phyloP scores from a whole-genome alignment of 148 eudicot genomes.

The Oxyria digyna region DNA sequence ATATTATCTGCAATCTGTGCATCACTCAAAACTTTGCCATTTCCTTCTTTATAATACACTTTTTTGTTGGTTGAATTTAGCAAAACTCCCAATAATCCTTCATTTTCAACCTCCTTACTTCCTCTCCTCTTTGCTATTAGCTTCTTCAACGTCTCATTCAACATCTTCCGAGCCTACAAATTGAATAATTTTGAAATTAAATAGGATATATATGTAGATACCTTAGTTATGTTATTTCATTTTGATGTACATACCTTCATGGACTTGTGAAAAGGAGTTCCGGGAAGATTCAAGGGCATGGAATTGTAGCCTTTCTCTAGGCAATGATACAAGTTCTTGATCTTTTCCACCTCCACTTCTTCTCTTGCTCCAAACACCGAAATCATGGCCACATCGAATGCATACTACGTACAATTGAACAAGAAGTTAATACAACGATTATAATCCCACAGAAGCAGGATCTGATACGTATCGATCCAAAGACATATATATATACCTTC shows the following conservation, averaged over 20 bases:
- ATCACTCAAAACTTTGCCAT: constrained; percentile 22
- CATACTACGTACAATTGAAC: constrained; percentile 35
- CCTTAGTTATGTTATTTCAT: not conserved
- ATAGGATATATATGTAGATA: not conserved
- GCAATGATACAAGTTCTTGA: constrained; percentile 39
- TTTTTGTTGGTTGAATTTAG: constrained; percentile 16
- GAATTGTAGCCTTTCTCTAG: constrained; percentile 92
- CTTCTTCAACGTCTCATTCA: constrained; percentile 39
- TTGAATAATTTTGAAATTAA: not conserved
- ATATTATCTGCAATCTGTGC: constrained; percentile 66
- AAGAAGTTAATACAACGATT: not conserved
- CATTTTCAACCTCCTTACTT: constrained; percentile 18
- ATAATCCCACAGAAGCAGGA: not conserved
- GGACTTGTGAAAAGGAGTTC: constrained; percentile 52
- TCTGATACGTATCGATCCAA: not conserved
- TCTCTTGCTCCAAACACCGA: constrained; percentile 48
- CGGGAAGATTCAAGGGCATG: constrained; percentile 78
- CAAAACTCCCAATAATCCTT: constrained; percentile 37
- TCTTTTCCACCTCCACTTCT: constrained; percentile 42
- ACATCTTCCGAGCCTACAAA: constrained; percentile 53
- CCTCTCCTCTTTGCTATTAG: constrained; percentile 35
- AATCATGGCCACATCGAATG: constrained; percentile 83
- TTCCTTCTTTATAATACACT: not conserved
- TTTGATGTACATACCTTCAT: constrained; percentile 28
- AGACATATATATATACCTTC: constrained; percentile 29